Evolutionary conservation across 1,284 basidiomycete genomes (phyloP), one percentile per base, ranked within the genome.

Genomic region (Marasmius oreades): DNA sequence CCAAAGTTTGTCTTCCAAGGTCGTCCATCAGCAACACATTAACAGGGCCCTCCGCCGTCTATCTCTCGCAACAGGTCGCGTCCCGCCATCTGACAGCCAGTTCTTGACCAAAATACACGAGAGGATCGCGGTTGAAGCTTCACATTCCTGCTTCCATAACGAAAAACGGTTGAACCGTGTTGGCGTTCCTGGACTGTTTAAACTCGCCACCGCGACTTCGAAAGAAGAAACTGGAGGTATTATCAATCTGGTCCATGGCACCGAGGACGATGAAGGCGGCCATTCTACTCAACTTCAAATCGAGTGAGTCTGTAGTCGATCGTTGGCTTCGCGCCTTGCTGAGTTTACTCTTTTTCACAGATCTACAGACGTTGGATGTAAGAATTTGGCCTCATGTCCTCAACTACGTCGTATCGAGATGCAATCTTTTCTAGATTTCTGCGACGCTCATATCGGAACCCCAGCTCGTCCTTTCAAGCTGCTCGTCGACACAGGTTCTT

Each of bases 401-500:
- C 20, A 10, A 31, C 8, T 22, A 22, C 42, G 2, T 14, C 23
- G 3, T 11, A 20, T 5, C 18, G 18, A 8, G n/a, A 24, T 22
- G 16, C 16, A n/a, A n/a, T 23, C 16, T 10, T 6, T 12, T 22
- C 1, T 33, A 55, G 54, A 88, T 67, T 70, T 86, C 53, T 80
- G 80, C 11, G 79, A 76, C 23, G 67, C 90, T 31, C 73, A 80
- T 63, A 77, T 90, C 55, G 88, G 88, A 36, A 84, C 82, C 5
- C 83, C 82, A 24, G 74, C 79, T 1, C 68, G 64, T 37, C 64
- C 77, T 59, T 90, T 87, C 70, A 74, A 75, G 24, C 63, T 91
- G 59, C 74, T 91, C 46, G 81, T 86, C 74, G 88, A 90, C 70
- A 84, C 84, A 20, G 88, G 88, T 34, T 86, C 81, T 3, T 81